These are phyloP conservation scores for Effrenium voratum DNA, from an alignment of 73 alveolate genomes.

Conservation along the genomic window DNA sequence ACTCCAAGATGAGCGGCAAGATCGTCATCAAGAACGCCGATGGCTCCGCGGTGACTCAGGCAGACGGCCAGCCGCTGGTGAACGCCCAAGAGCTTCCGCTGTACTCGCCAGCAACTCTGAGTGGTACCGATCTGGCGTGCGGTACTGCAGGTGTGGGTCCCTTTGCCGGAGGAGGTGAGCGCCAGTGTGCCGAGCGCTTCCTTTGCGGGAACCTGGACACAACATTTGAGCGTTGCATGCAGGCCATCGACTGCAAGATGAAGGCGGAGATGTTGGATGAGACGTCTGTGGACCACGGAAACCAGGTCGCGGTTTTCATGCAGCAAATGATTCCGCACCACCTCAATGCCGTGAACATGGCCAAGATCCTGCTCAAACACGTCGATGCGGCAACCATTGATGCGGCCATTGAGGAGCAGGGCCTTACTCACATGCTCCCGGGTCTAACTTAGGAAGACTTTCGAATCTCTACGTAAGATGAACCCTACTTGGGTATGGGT, in stretches of 20 bases:
- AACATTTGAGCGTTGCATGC: slow-evolving; percentile 21
- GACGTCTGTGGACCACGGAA: neutral
- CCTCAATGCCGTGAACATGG: slow-evolving; percentile 48
- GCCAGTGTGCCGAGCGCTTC: neutral
- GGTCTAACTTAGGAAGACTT: too few relatives aligned
- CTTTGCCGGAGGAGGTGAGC: neutral
- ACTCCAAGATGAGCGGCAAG: slow-evolving; percentile 63
- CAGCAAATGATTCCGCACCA: slow-evolving; percentile 62
- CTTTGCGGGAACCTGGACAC: slow-evolving; percentile 7
- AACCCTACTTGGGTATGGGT: too few relatives aligned
- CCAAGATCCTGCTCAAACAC: slow-evolving; percentile 19
- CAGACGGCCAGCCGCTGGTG: neutral
- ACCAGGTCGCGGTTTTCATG: slow-evolving; percentile 33
- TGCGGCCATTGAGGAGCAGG: slow-evolving; percentile 1
- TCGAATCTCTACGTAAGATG: too few relatives aligned
- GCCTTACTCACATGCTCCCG: slow-evolving; percentile 17
- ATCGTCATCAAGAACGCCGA: slow-evolving; percentile 24
- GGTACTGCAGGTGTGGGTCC: neutral
- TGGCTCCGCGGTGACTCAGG: neutral
- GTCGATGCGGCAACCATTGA: slow-evolving; percentile 20
- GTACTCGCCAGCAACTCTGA: neutral
- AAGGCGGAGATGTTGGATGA: neutral
- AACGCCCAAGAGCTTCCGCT: neutral
- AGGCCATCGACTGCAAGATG: slow-evolving; percentile 22
- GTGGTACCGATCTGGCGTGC: neutral